Conservation (phyloP, 768 basidiomycete genomes). For the Tricholomella constricta region DNA sequence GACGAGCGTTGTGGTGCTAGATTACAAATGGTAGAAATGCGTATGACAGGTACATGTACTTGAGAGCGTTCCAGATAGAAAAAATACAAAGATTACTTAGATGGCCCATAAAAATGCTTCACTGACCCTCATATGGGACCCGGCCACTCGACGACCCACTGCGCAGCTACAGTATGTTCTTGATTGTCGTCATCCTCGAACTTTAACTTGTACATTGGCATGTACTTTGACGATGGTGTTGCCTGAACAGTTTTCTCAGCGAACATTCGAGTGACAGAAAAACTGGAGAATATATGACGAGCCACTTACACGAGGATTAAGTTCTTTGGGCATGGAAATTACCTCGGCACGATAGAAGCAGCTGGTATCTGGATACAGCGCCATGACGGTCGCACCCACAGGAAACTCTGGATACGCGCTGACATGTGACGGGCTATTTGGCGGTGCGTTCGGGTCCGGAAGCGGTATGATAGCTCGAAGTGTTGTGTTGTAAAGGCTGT, state of each 20-base stretch:
- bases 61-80: constrained; percentile 13
- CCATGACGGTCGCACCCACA: constrained; percentile 75
- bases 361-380: constrained; percentile 88
- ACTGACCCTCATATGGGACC: constrained; percentile 26
- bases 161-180: constrained; percentile 73
- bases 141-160: constrained; percentile 85
- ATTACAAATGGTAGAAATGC: constrained; percentile 13
- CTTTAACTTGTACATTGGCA: constrained; percentile 72
- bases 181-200: constrained; percentile 91
- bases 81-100: constrained; percentile 20
- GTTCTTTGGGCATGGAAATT: constrained; percentile 59
- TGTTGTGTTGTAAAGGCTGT: constrained; percentile 68
- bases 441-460: constrained; percentile 66
- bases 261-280: neutral
- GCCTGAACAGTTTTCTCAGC: constrained; percentile 20
- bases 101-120: constrained; percentile 9
- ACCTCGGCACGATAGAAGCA: constrained; percentile 91
- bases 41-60: constrained; percentile 9
- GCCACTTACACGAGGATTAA: constrained; percentile 36
- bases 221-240: constrained; percentile 46
- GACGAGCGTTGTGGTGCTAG: constrained; percentile 2
- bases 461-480: constrained; percentile 75
- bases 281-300: neutral
- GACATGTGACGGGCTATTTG: constrained; percentile 62
- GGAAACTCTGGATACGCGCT: constrained; percentile 73